A percentile compares a stretch with the other conserved stretches of the same genome.
Evolutionary conservation across 805 yeast species (phyloP).

Genomic region (Candida bentonensis): DNA sequence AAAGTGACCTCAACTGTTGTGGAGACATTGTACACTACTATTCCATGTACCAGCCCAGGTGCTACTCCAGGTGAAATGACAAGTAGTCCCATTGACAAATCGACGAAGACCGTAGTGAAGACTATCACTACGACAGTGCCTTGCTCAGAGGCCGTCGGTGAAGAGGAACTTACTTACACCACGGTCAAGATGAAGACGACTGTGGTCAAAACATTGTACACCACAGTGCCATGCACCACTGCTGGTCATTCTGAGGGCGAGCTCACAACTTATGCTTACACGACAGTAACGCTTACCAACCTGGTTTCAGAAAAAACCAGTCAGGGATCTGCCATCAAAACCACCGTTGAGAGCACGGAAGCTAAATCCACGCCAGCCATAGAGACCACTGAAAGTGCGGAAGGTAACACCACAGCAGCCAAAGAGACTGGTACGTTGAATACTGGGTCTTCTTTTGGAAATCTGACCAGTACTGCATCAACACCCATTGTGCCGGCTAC

Average conservation of each 20-base stretch:
- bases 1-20: neutral
- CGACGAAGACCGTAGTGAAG: neutral
- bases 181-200: neutral
- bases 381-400: no score
- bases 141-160: neutral
- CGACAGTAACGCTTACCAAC: no score
- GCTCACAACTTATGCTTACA: neutral
- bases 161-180: neutral
- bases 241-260: neutral
- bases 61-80: neutral
- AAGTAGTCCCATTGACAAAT: no score
- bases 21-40: neutral
- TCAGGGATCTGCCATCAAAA: neutral
- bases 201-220: neutral
- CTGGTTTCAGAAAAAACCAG: no score
- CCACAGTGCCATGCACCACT: neutral
- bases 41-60: neutral
- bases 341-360: constrained; percentile 1
- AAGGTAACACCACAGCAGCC: no score
- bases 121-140: neutral
- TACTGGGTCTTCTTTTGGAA: no score
- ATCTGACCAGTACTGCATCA: no score
- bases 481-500: no score
- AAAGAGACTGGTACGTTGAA: no score
- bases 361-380: no score